Percentiles rank a stretch among this genome's conserved stretches.
Evolutionary conservation across 192 early-diverging fungal genomes (phyloP).

Genomic region (Rhizophagus clarus): DNA sequence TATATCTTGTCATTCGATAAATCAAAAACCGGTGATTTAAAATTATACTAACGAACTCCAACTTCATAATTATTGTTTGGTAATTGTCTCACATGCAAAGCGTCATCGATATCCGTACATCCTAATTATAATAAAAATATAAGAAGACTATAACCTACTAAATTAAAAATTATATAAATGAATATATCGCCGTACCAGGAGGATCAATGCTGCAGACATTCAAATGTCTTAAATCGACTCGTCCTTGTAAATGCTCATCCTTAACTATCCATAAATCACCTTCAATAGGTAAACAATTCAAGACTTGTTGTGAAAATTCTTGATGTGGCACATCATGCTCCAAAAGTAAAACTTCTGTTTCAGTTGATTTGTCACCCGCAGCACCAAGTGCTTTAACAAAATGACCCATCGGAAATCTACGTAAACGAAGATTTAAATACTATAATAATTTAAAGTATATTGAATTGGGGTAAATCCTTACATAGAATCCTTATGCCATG

Average conservation of each 20-base stretch:
- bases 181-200: constrained; percentile 52
- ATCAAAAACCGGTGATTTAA: neutral
- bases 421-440: neutral
- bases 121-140: constrained; percentile 39
- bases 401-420: constrained; percentile 80
- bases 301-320: constrained; percentile 86
- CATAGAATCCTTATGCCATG: constrained; percentile 79
- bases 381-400: constrained; percentile 88
- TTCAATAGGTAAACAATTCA: constrained; percentile 82
- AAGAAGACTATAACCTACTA: neutral
- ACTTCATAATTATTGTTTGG: constrained; percentile 90
- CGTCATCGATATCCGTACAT: constrained; percentile 99
- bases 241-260: constrained; percentile 67
- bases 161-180: neutral
- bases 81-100: constrained; percentile 80
- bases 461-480: constrained; percentile 37
- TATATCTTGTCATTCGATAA: neutral
- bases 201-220: constrained; percentile 98
- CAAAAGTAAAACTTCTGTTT: constrained; percentile 94
- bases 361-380: constrained; percentile 93
- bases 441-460: neutral
- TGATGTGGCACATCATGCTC: constrained; percentile 97
- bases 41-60: constrained; percentile 56
- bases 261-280: constrained; percentile 84
- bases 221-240: constrained; percentile 81